A percentile compares a stretch with the other conserved stretches of the same genome.
These are phyloP conservation scores for Penicillium nordicum DNA, from an alignment of 2,329 filamentous ascomycete genomes.

Conservation along the genomic window DNA sequence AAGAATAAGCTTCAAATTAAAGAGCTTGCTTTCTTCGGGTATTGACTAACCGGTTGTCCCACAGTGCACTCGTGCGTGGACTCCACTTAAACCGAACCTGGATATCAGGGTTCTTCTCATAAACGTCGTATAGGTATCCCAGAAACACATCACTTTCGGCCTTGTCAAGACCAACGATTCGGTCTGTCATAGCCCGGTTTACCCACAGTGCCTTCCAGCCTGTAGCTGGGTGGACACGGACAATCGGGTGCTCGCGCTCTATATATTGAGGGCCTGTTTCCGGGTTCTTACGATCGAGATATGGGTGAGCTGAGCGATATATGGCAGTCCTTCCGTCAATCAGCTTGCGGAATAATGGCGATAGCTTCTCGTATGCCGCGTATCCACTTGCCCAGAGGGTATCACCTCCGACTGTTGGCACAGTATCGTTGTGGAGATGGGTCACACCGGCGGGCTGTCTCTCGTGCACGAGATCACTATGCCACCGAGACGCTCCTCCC, in stretches of 20 bases:
- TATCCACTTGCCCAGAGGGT: slow-evolving; percentile 72
- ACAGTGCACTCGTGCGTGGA: slow-evolving; percentile 62
- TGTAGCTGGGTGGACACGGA: slow-evolving; percentile 68
- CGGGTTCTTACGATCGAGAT: slow-evolving; percentile 62
- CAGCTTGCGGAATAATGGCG: slow-evolving; percentile 65
- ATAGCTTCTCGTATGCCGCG: slow-evolving; percentile 69
- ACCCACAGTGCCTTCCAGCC: slow-evolving; percentile 73
- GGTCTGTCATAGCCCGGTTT: slow-evolving; percentile 65
- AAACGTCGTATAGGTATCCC: slow-evolving; percentile 65
- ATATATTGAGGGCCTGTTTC: slow-evolving; percentile 61
- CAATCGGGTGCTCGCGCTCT: slow-evolving; percentile 66
- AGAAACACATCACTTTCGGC: slow-evolving; percentile 67
- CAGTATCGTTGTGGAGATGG: slow-evolving; percentile 66
- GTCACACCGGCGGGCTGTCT: slow-evolving; percentile 67
- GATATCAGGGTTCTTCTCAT: slow-evolving; percentile 67
- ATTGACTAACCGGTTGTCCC: slow-evolving; percentile 61
- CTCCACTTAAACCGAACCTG: slow-evolving; percentile 71
- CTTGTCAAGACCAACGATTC: slow-evolving; percentile 66
- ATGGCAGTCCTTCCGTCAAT: slow-evolving; percentile 66
- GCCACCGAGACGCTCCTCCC: slow-evolving; percentile 66
- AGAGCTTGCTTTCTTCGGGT: neutral
- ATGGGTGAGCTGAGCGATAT: slow-evolving; percentile 63
- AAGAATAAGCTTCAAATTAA: neutral
- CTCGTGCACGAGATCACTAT: slow-evolving; percentile 69
- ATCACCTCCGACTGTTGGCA: slow-evolving; percentile 64